Evolutionary conservation across 2,329 filamentous ascomycete species (phyloP), one percentile per base, ranked within the genome.

Genomic region (Diaporthe nobilis): DNA sequence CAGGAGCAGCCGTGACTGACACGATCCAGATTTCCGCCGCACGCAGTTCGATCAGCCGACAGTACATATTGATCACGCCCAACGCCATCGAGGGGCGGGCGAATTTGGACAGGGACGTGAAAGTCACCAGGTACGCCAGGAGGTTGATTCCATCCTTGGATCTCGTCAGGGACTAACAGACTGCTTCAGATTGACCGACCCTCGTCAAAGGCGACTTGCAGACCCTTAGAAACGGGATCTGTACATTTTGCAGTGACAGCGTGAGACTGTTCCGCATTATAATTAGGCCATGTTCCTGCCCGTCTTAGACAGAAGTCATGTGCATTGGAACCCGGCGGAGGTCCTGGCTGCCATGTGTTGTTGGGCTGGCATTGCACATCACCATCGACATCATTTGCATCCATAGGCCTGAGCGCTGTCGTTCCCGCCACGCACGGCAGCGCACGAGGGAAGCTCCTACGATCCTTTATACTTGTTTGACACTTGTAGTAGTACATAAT

Each of bases 31-130:
- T 98, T 79, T 90, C 92, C 76, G 94, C 95, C 25, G 97, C 97
- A 51, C 91, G 97, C 80, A 91, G 94, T 42, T 94, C 95, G 2
- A 93, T 97, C n/a, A 95, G 95, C 37, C 91, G 95, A 77, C 97
- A 99, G 83, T 99, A 97, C 81, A 96, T 99, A 78, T 90, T 99
- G 73, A 99, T 99, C 82, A 98, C 96, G 3, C 97, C 97, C 39
- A 97, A 98, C 80, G 93, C 93, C 63, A 95, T 98, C 81, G 86
- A 92, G 83, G 87, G 89, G 79, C 84, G 89, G 80, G 88, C 87
- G 37, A 85, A 87, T 63, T 82, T 91, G 49, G 90, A 91, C 77
- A 88, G 88, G 74, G 95, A 97, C 81, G 94, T 97, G 77, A 94
- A 92, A 81, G 92, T 97, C 77, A 94, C 94, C 83, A 92, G 93